Evolutionary conservation across 2,329 filamentous ascomycete genomes (phyloP), one percentile per base, ranked within the genome.

Genomic region (Diaporthe citriasiana): DNA sequence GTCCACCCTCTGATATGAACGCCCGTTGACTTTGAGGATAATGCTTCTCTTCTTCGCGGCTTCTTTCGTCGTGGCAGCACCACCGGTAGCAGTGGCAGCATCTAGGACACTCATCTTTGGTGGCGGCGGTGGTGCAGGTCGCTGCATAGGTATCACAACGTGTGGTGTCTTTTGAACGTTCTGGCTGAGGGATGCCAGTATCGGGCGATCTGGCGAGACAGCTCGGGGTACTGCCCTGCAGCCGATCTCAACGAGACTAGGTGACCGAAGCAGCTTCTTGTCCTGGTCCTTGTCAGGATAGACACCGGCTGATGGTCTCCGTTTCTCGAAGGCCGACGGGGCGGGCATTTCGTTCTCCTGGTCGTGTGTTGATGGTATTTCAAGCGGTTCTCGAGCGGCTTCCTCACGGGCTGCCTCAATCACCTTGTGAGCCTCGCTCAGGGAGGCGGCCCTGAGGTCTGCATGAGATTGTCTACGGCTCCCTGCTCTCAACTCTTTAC

Each of bases 71-170:
- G 93, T 92, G 6, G 93, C 91, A 35, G 95, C 94, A 19, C 95
- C 95, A 5, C 93, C 95, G 15, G 92, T 92, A 1, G 93, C 91
- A 1, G 96, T 98, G 2, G 95, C 96, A 4, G 95, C 93, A 77
- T 98, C 95, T n/a, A 98, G 85, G 10, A 98, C 93, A 1, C 94
- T 97, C 96, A 98, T 98, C 83, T 98, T 98, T 0, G 97, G 96
- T 3, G 96, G 96, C 0, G 91, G 93, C 0, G 88, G 91, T 2
- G 93, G 93, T 1, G 94, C 94, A 30, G 93, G 89, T 77, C 95
- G 88, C 30, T 75, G 71, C 15, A 73, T 71, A 17, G 75, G 75
- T 22, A 76, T 69, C 25, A 76, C 75, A 57, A 76, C 73, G 40
- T 76, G 75, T 38, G 95, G 95, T 5, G 95, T 98, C 30, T 75